These are phyloP conservation scores for Tetrahymena borealis DNA, from an alignment of 73 alveolate genomes.

Conservation along the genomic window DNA sequence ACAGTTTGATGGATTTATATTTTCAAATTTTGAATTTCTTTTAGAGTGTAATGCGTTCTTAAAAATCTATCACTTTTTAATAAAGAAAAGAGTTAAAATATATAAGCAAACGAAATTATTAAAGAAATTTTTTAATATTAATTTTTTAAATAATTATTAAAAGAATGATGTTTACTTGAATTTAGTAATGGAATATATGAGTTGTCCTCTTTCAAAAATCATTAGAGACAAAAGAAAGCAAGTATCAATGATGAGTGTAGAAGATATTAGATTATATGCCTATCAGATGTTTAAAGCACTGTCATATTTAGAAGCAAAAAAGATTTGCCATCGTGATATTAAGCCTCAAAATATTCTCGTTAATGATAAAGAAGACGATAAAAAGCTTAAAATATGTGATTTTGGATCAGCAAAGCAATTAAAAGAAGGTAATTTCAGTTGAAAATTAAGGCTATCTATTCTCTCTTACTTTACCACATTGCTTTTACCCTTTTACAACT, in stretches of 20 bases:
- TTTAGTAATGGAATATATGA: conserved; percentile 88
- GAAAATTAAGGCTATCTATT: too few species aligned
- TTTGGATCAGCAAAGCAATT: conserved; percentile 75
- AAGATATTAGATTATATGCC: conserved; percentile 79
- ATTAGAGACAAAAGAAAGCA: conserved; percentile 72
- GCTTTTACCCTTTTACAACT: too few species aligned
- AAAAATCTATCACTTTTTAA: too few species aligned
- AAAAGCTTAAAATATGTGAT: conserved; percentile 66
- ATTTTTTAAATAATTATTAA: background rate
- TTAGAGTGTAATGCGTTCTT: too few species aligned
- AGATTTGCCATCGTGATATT: conserved; percentile 74
- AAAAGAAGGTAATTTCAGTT: background rate
- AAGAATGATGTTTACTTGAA: conserved; percentile 74
- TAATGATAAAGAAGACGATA: conserved; percentile 57
- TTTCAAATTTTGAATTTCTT: too few species aligned
- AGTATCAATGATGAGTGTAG: conserved; percentile 64
- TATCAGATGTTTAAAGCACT: conserved; percentile 83
- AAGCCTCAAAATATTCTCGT: conserved; percentile 75
- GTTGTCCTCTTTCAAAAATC: conserved; percentile 68
- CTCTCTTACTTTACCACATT: too few species aligned
- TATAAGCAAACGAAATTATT: too few species aligned
- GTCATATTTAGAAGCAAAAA: conserved; percentile 67
- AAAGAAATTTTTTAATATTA: background rate
- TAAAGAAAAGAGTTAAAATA: too few species aligned
- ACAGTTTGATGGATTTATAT: too few species aligned